Conservation (phyloP, 2,329 filamentous ascomycete species). For the Aspergillus sp. region DNA sequence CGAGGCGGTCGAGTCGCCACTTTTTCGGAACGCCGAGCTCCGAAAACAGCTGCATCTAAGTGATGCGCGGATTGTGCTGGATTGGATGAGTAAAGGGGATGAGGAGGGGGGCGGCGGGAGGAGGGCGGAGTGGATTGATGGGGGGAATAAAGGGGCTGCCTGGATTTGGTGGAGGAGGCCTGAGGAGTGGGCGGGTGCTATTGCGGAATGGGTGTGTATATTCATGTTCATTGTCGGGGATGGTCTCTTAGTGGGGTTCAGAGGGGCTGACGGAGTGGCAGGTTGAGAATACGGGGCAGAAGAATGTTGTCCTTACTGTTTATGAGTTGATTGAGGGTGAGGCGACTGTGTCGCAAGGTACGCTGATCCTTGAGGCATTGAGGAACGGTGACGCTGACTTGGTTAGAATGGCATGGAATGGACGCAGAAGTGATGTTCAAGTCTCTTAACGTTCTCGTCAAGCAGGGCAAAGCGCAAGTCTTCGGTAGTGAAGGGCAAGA, state of each 20-base stretch:
- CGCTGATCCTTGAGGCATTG: conserved; percentile 24
- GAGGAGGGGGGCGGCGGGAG: conserved; percentile 52
- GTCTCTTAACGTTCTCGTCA: conserved; percentile 79
- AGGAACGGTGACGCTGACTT: conserved; percentile 8
- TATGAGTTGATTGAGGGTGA: conserved; percentile 94
- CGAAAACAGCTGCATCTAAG: conserved; percentile 53
- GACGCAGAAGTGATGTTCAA: conserved; percentile 80
- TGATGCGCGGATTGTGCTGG: conserved; percentile 59
- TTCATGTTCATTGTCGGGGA: background rate
- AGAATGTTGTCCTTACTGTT: conserved; percentile 83
- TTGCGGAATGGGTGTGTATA: conserved; percentile 69
- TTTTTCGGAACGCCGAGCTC: conserved; percentile 58
- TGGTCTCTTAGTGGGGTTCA: background rate
- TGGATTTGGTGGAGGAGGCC: conserved; percentile 86
- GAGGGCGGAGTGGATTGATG: conserved; percentile 64
- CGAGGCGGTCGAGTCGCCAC: conserved; percentile 61
- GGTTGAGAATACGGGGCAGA: conserved; percentile 84
- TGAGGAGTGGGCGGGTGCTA: conserved; percentile 83
- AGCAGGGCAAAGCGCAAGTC: conserved; percentile 88
- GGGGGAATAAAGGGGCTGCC: conserved; percentile 57
- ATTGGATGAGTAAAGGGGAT: conserved; percentile 59
- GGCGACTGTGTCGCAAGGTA: conserved; percentile 70
- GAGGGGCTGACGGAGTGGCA: conserved; percentile 24
- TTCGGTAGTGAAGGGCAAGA: conserved; percentile 87
- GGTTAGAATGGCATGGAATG: conserved; percentile 81